phyloP scores from a whole-genome alignment of 768 basidiomycete species.

The Crepidotus variabilis region DNA sequence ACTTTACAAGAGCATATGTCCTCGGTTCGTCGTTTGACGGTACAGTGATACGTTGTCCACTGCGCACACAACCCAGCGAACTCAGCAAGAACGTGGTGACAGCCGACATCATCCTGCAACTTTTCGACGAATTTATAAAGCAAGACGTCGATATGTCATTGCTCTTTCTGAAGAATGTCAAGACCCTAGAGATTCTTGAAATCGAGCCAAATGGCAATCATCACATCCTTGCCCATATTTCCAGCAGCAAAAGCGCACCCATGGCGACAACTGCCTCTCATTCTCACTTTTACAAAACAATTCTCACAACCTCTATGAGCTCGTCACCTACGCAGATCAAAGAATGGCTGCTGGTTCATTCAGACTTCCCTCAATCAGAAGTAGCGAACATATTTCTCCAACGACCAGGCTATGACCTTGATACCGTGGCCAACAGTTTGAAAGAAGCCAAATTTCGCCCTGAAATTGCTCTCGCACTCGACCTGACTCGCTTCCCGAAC shows the following conservation, averaged over 20 bases:
- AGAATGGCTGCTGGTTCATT: slow-evolving; percentile 32
- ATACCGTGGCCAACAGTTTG: slow-evolving; percentile 12
- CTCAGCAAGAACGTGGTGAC: slow-evolving; percentile 31
- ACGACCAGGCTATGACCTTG: slow-evolving; percentile 21
- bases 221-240: slow-evolving; percentile 14
- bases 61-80: slow-evolving; percentile 29
- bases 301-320: slow-evolving; percentile 12
- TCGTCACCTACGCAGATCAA: slow-evolving; percentile 7
- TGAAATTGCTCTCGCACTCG: slow-evolving; percentile 32
- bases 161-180: slow-evolving; percentile 39
- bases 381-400: slow-evolving; percentile 23
- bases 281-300: slow-evolving; percentile 11
- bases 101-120: slow-evolving; percentile 27
- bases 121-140: slow-evolving; percentile 38
- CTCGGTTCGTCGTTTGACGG: slow-evolving; percentile 26
- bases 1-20: slow-evolving; percentile 18
- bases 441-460: slow-evolving; percentile 39
- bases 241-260: slow-evolving; percentile 10
- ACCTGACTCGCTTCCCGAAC: slow-evolving; percentile 5
- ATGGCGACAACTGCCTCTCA: neutral
- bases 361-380: slow-evolving; percentile 19
- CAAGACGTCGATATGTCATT: slow-evolving; percentile 36
- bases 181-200: slow-evolving; percentile 35
- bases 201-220: slow-evolving; percentile 23
- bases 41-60: slow-evolving; percentile 44